Evolutionary conservation across 495 filamentous ascomycete species (phyloP), one percentile per base, ranked within the genome.

Genomic region (Aspergillus sparsus): DNA sequence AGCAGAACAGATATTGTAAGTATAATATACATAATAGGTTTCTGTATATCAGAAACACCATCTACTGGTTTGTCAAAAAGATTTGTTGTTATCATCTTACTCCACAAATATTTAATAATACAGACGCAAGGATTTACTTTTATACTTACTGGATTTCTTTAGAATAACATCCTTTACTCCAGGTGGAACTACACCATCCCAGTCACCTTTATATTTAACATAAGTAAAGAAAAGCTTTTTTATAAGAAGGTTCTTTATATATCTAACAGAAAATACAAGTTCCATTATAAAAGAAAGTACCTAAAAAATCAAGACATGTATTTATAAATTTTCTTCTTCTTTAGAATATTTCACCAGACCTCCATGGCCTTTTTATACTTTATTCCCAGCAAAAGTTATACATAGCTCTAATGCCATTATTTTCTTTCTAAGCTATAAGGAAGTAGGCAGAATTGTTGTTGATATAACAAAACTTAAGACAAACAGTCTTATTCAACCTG

Each of bases 1-100:
- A 46, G 15, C 42, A 46, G 15, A 13, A 16, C 12, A 13, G 42
- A 16, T 16, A n/a, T 16, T 46, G 12, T 16, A 3, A 13, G 12
- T 15, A 15, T 12, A 5, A 16, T 5, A 15, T n/a, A 15, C n/a
- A 45, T 16, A 18, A 52, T 41, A 27, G 54, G 6, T 33, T 2
- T 1, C 18, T n/a, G 15, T 57, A 57, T 44, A 47, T 57, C 18
- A 57, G 44, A 13, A 57, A 47, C 41, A 57, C 39, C 16, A 53
- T 64, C 1, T 37, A 50, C 7, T 64, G 62, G 62, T 12, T 58
- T 32, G 49, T 63, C 8, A 63, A 58, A 13, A 63, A 58, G 47
- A 54, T 58, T 15, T 13, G 41, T 57, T 9, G 11, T 16, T 27
- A 3, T 12, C 42, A 3, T n/a, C n/a, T 13, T 16, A n/a, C 42